Conservation (phyloP, 164 flowering plant species). For the Litsea cubeba region DNA sequence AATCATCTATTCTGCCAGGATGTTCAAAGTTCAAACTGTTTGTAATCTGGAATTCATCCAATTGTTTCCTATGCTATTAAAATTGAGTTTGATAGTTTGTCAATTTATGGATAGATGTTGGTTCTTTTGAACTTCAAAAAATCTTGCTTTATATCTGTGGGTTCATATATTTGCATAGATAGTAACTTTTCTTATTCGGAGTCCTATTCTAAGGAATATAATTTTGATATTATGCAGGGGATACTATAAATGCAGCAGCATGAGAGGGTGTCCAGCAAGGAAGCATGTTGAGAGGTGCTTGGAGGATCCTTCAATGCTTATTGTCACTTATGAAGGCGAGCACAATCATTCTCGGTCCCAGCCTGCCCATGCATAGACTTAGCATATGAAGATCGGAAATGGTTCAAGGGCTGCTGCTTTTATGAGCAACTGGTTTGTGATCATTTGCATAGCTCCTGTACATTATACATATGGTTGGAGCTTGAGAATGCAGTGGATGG, state of each 20-base stretch:
- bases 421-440: constrained; percentile 9
- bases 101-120: too few species aligned
- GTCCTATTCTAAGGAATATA: background rate
- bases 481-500: constrained; percentile 18
- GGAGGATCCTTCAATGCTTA: constrained; percentile 85
- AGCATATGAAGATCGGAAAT: constrained; percentile 6
- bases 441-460: constrained; percentile 7
- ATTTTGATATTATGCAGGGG: constrained; percentile 56
- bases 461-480: constrained; percentile 19
- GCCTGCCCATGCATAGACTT: constrained; percentile 42
- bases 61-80: background rate
- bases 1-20: background rate
- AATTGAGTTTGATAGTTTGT: too few species aligned
- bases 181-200: background rate
- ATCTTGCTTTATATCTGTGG: background rate
- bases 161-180: background rate
- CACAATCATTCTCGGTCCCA: constrained; percentile 83
- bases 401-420: constrained; percentile 10
- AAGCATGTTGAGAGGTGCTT: constrained; percentile 93
- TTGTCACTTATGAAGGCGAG: constrained; percentile 90
- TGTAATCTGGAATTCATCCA: background rate
- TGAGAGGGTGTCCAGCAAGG: constrained; percentile 95
- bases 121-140: too few species aligned
- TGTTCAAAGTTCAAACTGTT: background rate
- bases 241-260: constrained; percentile 91